Evolutionary conservation across 495 filamentous ascomycete genomes (phyloP).

Genomic region (Pyronema omphalodes): DNA sequence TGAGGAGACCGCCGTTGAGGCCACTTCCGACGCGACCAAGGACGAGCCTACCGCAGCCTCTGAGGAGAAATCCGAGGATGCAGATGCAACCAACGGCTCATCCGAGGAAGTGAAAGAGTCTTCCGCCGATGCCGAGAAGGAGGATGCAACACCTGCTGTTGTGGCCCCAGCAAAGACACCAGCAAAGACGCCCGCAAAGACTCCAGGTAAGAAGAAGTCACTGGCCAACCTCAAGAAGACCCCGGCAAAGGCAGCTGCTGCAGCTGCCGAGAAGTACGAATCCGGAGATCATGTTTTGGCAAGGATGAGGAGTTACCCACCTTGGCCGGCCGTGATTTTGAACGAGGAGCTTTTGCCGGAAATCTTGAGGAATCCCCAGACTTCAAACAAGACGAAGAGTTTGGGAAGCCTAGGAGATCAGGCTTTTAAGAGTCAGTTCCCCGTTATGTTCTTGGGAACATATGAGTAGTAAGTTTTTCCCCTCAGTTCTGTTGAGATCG

Average conservation of each 20-base stretch:
- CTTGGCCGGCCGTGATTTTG: constrained; percentile 22
- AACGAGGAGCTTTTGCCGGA: constrained; percentile 21
- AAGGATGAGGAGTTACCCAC: constrained; percentile 23
- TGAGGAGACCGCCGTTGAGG: constrained; percentile 6
- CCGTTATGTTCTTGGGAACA: constrained; percentile 23
- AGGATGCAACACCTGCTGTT: neutral
- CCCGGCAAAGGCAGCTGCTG: constrained; percentile 11
- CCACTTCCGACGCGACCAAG: constrained; percentile 19
- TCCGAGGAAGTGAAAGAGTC: neutral
- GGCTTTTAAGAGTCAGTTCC: constrained; percentile 10
- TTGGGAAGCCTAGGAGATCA: neutral
- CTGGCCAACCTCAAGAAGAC: constrained; percentile 19
- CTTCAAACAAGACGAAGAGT: neutral
- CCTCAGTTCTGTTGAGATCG: neutral
- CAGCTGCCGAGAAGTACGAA: constrained; percentile 16
- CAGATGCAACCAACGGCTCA: constrained; percentile 6
- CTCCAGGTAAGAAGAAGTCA: constrained; percentile 20
- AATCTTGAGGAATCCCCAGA: constrained; percentile 7
- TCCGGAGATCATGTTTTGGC: constrained; percentile 19
- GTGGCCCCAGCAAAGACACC: constrained; percentile 9
- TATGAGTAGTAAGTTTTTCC: constrained; percentile 21
- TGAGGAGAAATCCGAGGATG: constrained; percentile 7
- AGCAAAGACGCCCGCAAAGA: neutral
- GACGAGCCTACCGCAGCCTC: constrained; percentile 10
- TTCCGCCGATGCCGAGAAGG: neutral